Percentiles rank a stretch among this genome's conserved stretches.
Conservation (phyloP, 345 rosid genomes). For the Salix purpurea region DNA sequence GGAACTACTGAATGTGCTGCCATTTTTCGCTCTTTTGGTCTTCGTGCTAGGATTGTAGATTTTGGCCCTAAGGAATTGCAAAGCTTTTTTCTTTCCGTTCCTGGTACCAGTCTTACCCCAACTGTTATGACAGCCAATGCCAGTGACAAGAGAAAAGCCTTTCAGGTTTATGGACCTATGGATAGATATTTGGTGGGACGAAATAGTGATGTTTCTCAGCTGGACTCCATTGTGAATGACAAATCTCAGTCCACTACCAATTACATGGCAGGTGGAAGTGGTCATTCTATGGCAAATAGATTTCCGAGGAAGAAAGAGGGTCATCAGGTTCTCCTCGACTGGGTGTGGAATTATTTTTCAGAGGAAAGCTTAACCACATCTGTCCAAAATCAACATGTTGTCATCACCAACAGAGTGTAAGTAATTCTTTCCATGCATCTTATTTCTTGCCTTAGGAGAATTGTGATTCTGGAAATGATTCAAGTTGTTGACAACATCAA, state of each 20-base stretch:
- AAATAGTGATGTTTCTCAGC: conserved; percentile 13
- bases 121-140: conserved; percentile 1
- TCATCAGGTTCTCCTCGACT: conserved; percentile 50
- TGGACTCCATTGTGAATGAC: neutral
- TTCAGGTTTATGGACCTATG: conserved; percentile 57
- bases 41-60: conserved; percentile 68
- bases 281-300: conserved; percentile 4
- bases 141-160: conserved; percentile 30
- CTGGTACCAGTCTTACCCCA: conserved; percentile 43
- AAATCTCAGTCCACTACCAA: neutral
- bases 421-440: conserved; percentile 3
- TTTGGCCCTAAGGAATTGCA: conserved; percentile 58
- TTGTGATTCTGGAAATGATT: conserved; percentile 1
- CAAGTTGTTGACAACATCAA: conserved; percentile 13
- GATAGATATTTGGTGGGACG: conserved; percentile 45
- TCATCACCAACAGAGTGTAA: conserved; percentile 47
- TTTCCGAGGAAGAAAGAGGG: conserved; percentile 28
- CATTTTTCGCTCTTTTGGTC: conserved; percentile 67
- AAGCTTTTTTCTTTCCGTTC: conserved; percentile 57
- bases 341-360: conserved; percentile 84
- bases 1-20: conserved; percentile 83
- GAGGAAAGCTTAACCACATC: conserved; percentile 31
- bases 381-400: conserved; percentile 26
- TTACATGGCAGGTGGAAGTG: conserved; percentile 2
- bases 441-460: neutral